Base-by-base conservation (phyloP, 169 alveolate genomes). In the Eimeria maxima region DNA sequence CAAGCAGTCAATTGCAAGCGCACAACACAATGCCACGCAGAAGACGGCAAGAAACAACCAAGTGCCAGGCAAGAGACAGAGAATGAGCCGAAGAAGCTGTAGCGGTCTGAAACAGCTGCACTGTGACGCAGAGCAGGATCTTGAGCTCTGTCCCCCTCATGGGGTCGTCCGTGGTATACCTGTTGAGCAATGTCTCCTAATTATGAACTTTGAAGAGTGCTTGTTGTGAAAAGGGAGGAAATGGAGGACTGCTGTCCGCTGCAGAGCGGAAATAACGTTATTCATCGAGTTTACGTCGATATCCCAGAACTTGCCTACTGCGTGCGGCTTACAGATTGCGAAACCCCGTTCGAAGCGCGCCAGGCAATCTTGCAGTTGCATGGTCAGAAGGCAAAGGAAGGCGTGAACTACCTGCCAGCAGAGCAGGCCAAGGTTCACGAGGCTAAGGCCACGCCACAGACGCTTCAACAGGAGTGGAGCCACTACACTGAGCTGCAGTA, bases 311-410 rank as follows among this genome's bases (percentile, higher is more conserved):
- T 53, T 10, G 63, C 63, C 2, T 60, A n/a, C 8, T 60, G 69
- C 69, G 27, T 60, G 69, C 20, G 74, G 7, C 5, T 24, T 33
- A 14, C 93, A 86, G 93, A 86, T 22, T 86, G 93, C 63, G 57
- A 86, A 47, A 86, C 93, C 5, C 93, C 93, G 16, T 42, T 55
- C 38, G 80, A 86, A 33, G 93, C 93, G 13, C 80, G 93, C 44
- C 45, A 38, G 20, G 93, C 93, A 50, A 86, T 86, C 55, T 24
- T 86, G 27, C 93, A 60, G 22, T 16, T 86, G 44, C 93, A 86
- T 42, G 16, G 22, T 22, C 78, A 86, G 81, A 86, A 33, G 93
- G 63, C 14, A 13, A 63, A 55, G 80, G 47, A 57, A 22, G 93
- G 93, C 0, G 24, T 60, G 42, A 5, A 0, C 80, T 86, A 86